Evolutionary conservation across 2,329 filamentous ascomycete species (phyloP), one percentile per base, ranked within the genome.

Genomic region (Trichoderma aggressivum): DNA sequence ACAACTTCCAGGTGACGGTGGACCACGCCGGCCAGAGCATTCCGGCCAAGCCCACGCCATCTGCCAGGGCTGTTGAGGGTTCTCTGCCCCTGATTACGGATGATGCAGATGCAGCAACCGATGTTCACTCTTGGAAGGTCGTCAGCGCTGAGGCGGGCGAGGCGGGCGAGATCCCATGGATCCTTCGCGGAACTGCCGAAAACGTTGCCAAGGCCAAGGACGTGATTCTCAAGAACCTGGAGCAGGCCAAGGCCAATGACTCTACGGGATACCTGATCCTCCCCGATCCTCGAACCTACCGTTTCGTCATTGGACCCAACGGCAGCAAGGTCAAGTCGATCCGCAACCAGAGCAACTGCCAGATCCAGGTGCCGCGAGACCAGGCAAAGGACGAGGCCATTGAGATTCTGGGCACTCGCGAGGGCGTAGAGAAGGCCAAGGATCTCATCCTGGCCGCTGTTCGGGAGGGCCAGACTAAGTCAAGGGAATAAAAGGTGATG

Each of bases 321-420:
- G 96, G 96, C 72, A 92, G 89, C 81, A 95, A 95, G 82, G 97
- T 99, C 80, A 98, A 98, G 82, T 85, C 89, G 55, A 98, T 99
- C 79, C 90, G 96, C 76, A 94, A 93, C 84, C 90, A 96, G 85
- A 98, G 94, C 65, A 93, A 92, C 70, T 98, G 94, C 82, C 94
- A 92, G 83, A 97, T 99, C 79, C 94, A 94, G 74, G 95, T 99
- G 53, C 96, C 96, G 26, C 90, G 93, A 75, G 91, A 93, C 77
- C 92, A 97, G 81, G 85, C 84, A 59, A 85, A 84, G 74, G 86
- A 88, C 62, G 94, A 98, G 81, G 93, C 95, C 5, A 98, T 99
- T 79, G 94, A 97, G 84, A 92, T 99, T 77, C 86, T 91, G 43
- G 96, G 96, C 50, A 88, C 87, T 70, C 88, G 88, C 78, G 92